A percentile compares a stretch with the other conserved stretches of the same genome.
These are phyloP conservation scores for Cryptococcus sp. DNA, from an alignment of 1,284 basidiomycete genomes.

Conservation along the genomic window DNA sequence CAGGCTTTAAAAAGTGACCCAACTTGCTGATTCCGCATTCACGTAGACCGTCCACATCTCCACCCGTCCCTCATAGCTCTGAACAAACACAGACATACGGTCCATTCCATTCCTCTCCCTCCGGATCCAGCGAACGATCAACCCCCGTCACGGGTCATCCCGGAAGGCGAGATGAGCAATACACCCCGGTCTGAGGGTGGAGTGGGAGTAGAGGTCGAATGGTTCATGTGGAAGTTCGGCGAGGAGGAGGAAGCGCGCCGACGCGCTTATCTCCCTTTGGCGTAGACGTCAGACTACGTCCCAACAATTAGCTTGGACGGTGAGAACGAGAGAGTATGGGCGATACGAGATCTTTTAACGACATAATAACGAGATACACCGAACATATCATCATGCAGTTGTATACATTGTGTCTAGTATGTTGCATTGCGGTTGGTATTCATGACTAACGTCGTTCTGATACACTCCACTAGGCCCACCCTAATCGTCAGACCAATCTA, in stretches of 20 bases:
- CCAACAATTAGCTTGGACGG: no score
- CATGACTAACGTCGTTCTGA: no score
- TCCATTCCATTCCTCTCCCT: slow-evolving; percentile 27
- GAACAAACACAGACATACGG: slow-evolving; percentile 29
- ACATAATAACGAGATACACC: not conserved
- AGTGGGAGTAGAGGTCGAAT: slow-evolving; percentile 15
- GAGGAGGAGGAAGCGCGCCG: slow-evolving; percentile 28
- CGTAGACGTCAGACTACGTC: slow-evolving; percentile 2
- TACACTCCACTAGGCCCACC: no score
- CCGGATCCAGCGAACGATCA: slow-evolving; percentile 21
- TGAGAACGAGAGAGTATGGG: no score
- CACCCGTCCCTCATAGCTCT: slow-evolving; percentile 29
- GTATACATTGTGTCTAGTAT: no score
- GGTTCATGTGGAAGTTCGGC: slow-evolving; percentile 32
- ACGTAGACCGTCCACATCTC: slow-evolving; percentile 31
- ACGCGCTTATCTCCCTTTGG: slow-evolving; percentile 31
- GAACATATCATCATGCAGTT: not conserved
- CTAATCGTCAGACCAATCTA: slow-evolving; percentile 23
- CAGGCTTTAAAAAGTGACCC: not conserved
- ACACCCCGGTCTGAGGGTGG: not conserved
- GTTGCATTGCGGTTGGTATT: no score
- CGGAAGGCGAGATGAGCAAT: not conserved
- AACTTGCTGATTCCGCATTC: not conserved
- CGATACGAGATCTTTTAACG: no score
- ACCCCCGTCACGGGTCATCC: slow-evolving; percentile 4